Base-by-base conservation (phyloP, 176 grass and related monocot species). In the Phoenix roebelenii region DNA sequence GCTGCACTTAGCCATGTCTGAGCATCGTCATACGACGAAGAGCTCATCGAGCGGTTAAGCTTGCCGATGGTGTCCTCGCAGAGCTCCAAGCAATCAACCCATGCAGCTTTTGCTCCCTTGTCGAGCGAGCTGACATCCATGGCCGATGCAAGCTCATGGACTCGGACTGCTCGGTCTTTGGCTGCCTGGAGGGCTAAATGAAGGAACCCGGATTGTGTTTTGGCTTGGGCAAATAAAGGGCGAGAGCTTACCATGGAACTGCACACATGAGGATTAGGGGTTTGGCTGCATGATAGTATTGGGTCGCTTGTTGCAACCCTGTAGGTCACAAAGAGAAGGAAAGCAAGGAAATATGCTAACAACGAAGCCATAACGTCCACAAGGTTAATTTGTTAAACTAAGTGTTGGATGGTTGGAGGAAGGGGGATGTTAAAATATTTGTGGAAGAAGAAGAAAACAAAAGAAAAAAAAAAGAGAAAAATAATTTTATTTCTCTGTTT, bases 1-100 rank as follows among this genome's bases (percentile, higher is more conserved):
- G 68, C 68, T 9, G 56, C 56, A 5, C 68, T 71, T 30, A 71
- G 44, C 44, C 68, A 71, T 14, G 68, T 60, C 16, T 71, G 68
- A 15, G 48, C 39, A 25, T 71, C 68, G 5, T 71, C 57, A 7
- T 16, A 12, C 5, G 55, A 24, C 3, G 48, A 25, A 5, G 39
- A 67, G 50, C 25, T 23, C 18, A 51, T 14, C 5, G 56, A 71
- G 7, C 57, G 55, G 49, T 60, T 52, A 9, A 71, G 16, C 15
- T 60, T 15, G 24, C 23, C 44, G 22, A 71, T 25, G 15, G 44
- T 71, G 24, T 71, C 68, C 35, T 59, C 24, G 9, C 32, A 24
- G 9, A 71, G 48, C 44, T 71, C 68, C 22, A 61, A 15, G 68
- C 56, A 71, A 5, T 71, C 68, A 3, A 17, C 7, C 68, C 57